Evolutionary conservation across 805 yeast species (phyloP).

Genomic region (Saturnispora silvae): DNA sequence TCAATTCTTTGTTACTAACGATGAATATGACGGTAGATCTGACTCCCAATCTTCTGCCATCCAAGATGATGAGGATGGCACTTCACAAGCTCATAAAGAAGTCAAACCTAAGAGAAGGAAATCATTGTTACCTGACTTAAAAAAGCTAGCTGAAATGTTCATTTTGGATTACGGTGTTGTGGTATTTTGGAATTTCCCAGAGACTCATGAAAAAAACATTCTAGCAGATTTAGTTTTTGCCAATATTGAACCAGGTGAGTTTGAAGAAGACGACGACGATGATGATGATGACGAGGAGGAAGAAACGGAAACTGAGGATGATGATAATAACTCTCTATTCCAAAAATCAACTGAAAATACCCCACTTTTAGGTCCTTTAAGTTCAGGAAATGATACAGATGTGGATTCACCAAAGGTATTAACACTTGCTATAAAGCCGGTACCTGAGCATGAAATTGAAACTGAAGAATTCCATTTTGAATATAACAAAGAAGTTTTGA

Average conservation of each 20-base stretch:
- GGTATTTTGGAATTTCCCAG: slow-evolving; percentile 97
- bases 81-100: not conserved
- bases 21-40: slow-evolving; percentile 8
- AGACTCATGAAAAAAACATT: slow-evolving; percentile 83
- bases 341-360: slow-evolving; percentile 5
- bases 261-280: slow-evolving; percentile 34
- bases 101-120: slow-evolving; percentile 9
- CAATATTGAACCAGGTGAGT: slow-evolving; percentile 29
- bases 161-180: slow-evolving; percentile 87
- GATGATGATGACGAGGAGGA: slow-evolving; percentile 27
- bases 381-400: slow-evolving; percentile 8
- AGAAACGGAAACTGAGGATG: slow-evolving; percentile 9
- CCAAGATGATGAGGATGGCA: not conserved
- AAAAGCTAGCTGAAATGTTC: slow-evolving; percentile 78
- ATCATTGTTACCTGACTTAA: slow-evolving; percentile 31
- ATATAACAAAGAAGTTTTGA: slow-evolving; percentile 37
- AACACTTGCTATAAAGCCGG: slow-evolving; percentile 55
- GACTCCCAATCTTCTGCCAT: slow-evolving; percentile 2
- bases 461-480: slow-evolving; percentile 80
- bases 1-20: slow-evolving; percentile 59
- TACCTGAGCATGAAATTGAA: slow-evolving; percentile 83
- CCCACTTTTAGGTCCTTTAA: slow-evolving; percentile 1
- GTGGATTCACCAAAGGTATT: slow-evolving; percentile 10
- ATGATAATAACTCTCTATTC: slow-evolving; percentile 2
- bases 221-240: slow-evolving; percentile 86